Evolutionary conservation across 345 rosid genomes (phyloP).

Genomic region (Arabidopsis thaliana): TAIR10.1 NC_003074.8:16915501-16916000

Average conservation of each 20-base stretch:
- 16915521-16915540: slow-evolving; percentile 53
- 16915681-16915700: neutral
- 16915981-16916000: too few relatives aligned
- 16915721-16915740: neutral
- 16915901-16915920: too few relatives aligned
- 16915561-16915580: neutral
- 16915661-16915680: slow-evolving; percentile 16
- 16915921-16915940: too few relatives aligned
- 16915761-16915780: neutral
- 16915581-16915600: slow-evolving; percentile 17
- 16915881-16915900: too few relatives aligned
- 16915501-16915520: slow-evolving; percentile 85
- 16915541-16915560: neutral
- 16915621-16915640: neutral
- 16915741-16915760: neutral
- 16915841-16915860: neutral
- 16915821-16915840: neutral
- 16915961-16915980: too few relatives aligned
- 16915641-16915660: slow-evolving; percentile 15
- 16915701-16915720: neutral
- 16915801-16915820: neutral
- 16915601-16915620: slow-evolving; percentile 6
- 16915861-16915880: neutral
- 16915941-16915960: too few relatives aligned
- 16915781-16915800: too few relatives aligned